Base-by-base conservation (phyloP, 352 stramenopile genomes). In the Globisporangium canariense region DNA sequence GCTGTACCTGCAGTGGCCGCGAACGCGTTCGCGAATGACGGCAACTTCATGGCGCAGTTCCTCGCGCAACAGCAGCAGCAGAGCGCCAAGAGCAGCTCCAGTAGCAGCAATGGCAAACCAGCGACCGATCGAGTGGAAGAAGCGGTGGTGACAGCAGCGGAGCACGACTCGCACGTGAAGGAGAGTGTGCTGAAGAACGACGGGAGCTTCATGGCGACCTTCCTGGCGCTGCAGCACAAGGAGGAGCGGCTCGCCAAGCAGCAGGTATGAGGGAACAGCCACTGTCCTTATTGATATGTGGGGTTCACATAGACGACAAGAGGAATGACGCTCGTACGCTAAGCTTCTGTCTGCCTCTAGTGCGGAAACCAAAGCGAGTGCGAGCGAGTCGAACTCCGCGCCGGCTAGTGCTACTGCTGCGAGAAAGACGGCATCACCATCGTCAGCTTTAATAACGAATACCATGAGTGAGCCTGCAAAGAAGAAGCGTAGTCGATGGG, bases 11-110 rank as follows among this genome's bases (percentile, higher is more conserved):
- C 36, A 58, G 58, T 34, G 9, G 30, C 57, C 46, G 47, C 34
- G 25, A 71, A 71, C 30, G 47, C 51, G 18, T 71, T 71, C 34
- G 66, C 41, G 25, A 71, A 71, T 34, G 66, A 71, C 8, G 66
- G 66, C 30, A 65, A 64, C 66, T 71, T 71, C 50, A 71, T 71
- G 66, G 66, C 66, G 56, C 55, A 64, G 54, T 71, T 71, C 51
- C 62, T 68, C 28, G 61, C 61, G 30, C 32, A 45, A 25, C 43
- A 68, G 32, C 56, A 50, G 34, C 20, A 36, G 22, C 14, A 11
- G 11, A 40, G 10, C n/a, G 16, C 25, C 5, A 38, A 13, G 9
- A 49, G 11, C n/a, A 25, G 14, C 16, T 11, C 30, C 14, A 51
- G 16, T 2, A 49, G 10, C 22, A 28, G 22, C n/a, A 45, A 4